phyloP scores from a whole-genome alignment of 306 rosid genomes.

The Prunus mume region DNA sequence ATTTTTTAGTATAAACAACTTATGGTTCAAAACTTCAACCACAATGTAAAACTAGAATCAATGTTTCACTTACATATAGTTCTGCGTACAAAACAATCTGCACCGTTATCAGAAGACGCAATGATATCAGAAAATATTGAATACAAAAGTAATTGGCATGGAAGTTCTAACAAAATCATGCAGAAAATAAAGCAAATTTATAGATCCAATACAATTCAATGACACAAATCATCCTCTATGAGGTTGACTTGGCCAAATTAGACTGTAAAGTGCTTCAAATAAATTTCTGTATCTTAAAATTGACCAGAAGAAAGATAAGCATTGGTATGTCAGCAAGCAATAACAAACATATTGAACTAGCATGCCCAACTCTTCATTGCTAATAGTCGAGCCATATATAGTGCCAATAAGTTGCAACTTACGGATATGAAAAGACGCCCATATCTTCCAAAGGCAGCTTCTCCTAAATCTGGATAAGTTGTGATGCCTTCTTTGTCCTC shows the following conservation, averaged over 20 bases:
- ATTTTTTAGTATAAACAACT: conserved; percentile 4
- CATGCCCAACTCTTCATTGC: neutral
- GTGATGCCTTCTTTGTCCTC: conserved; percentile 62
- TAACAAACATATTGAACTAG: neutral
- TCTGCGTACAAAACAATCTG: conserved; percentile 73
- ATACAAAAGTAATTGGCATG: conserved; percentile 5
- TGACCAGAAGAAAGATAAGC: neutral
- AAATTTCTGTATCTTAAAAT: neutral
- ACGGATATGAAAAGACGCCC: conserved; percentile 68
- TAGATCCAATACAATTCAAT: neutral
- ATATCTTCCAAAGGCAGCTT: conserved; percentile 81
- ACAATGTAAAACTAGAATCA: conserved; percentile 8
- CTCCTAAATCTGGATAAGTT: conserved; percentile 78
- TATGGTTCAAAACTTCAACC: neutral
- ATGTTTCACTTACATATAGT: conserved; percentile 65
- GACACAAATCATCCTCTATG: neutral
- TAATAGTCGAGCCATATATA: neutral
- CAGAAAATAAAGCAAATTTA: neutral
- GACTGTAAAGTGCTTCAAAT: neutral
- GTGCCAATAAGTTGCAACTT: conserved; percentile 31
- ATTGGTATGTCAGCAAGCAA: neutral
- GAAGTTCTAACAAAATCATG: neutral
- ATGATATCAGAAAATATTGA: conserved; percentile 22
- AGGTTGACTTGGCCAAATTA: neutral
- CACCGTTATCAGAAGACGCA: conserved; percentile 27